Percentiles rank a stretch among this genome's conserved stretches.
phyloP scores from a whole-genome alignment of 2,329 filamentous ascomycete genomes.

The Botrytis deweyae region DNA sequence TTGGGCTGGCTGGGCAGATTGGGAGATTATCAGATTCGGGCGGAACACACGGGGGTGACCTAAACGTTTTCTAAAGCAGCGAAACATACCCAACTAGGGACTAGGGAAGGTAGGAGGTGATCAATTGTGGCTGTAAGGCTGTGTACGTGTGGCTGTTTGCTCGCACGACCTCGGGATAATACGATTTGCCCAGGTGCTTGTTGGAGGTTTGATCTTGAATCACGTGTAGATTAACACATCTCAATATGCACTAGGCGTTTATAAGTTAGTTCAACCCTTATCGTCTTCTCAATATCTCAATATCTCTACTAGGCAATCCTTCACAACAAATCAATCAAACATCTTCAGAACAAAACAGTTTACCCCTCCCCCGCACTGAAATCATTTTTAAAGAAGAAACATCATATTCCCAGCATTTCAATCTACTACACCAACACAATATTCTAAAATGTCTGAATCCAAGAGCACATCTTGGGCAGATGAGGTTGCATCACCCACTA shows the following conservation, averaged over 20 bases:
- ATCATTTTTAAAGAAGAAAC: not conserved
- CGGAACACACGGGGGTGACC: not conserved
- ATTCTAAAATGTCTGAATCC: constrained; percentile 9
- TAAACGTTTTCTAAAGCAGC: constrained; percentile 15
- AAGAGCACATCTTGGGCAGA: constrained; percentile 43
- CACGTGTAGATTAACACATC: not conserved
- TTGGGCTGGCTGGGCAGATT: constrained; percentile 4
- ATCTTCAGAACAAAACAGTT: constrained; percentile 1
- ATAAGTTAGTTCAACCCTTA: constrained; percentile 1
- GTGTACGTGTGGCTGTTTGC: not conserved
- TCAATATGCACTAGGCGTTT: not conserved
- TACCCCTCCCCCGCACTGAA: not conserved
- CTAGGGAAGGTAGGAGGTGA: not conserved
- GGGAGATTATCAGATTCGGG: not conserved
- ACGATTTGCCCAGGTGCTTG: not conserved
- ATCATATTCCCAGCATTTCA: not conserved
- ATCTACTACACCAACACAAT: not conserved
- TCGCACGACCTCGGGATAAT: not conserved
- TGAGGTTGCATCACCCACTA: constrained; percentile 40
- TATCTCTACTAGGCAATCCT: not conserved
- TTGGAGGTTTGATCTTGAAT: not conserved
- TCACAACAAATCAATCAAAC: constrained; percentile 7
- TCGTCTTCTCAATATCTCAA: not conserved
- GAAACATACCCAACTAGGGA: not conserved
- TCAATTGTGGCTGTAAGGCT: not conserved